Evolutionary conservation across 2,329 filamentous ascomycete genomes (phyloP).

Genomic region (Polytolypa hystricis): DNA sequence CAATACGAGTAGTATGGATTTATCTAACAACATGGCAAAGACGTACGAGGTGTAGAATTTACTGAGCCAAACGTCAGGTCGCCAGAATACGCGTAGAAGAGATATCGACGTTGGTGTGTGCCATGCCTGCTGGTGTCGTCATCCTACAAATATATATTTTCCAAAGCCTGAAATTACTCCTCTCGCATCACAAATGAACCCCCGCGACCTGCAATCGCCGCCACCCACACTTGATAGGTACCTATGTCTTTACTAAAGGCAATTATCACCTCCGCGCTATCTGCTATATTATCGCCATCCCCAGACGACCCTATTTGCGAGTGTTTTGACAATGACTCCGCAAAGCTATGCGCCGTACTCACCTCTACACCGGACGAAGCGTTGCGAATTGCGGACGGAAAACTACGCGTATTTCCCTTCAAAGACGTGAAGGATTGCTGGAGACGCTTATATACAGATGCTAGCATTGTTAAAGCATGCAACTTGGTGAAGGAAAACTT

Average conservation of each 20-base stretch:
- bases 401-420: conserved; percentile 46
- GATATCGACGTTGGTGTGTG: no score
- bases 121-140: no score
- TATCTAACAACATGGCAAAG: no score
- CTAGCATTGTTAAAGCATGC: conserved; percentile 39
- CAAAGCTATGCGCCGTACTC: conserved; percentile 16
- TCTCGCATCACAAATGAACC: no score
- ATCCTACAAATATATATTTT: no score
- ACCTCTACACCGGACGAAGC: conserved; percentile 30
- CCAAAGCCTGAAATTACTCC: no score
- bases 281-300: conserved; percentile 18
- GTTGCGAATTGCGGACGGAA: conserved; percentile 39
- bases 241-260: neutral
- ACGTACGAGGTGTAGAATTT: no score
- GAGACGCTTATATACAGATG: conserved; percentile 48
- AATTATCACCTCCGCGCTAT: conserved; percentile 17
- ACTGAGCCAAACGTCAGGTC: no score
- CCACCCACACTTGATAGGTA: no score
- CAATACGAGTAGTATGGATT: no score
- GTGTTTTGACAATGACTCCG: conserved; percentile 20
- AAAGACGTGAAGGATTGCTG: conserved; percentile 45
- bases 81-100: no score
- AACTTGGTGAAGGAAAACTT: conserved; percentile 19
- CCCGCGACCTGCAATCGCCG: no score
- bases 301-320: conserved; percentile 26